phyloP scores from a whole-genome alignment of 192 early-diverging fungal genomes.

The Podila minutissima region DNA sequence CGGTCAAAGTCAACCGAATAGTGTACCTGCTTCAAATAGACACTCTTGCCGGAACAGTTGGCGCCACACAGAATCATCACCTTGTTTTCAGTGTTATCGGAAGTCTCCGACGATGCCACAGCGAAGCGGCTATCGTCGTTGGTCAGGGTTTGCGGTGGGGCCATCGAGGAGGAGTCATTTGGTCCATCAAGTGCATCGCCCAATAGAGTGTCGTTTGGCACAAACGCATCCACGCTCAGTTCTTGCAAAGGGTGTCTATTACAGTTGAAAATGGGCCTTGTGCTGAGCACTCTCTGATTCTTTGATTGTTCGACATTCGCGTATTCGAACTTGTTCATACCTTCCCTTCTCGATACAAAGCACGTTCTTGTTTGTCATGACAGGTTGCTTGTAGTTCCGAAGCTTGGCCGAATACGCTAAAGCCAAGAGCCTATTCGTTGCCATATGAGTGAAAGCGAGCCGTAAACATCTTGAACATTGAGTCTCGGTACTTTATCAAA shows the following conservation, averaged over 20 bases:
- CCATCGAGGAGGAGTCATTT: not conserved
- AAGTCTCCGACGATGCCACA: not conserved
- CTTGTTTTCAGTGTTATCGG: slow-evolving; percentile 10
- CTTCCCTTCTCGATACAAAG: slow-evolving; percentile 72
- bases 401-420: slow-evolving; percentile 66
- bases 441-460: not conserved
- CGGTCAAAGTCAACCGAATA: too few species aligned
- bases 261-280: not conserved
- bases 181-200: slow-evolving; percentile 12
- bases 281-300: too few species aligned
- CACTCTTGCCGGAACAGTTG: slow-evolving; percentile 87
- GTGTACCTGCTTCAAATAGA: slow-evolving; percentile 72
- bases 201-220: slow-evolving; percentile 76
- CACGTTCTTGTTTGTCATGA: slow-evolving; percentile 63
- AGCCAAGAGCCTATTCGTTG: slow-evolving; percentile 63
- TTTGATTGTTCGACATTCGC: too few species aligned
- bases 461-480: not conserved
- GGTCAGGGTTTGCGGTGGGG: not conserved
- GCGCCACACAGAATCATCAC: slow-evolving; percentile 82
- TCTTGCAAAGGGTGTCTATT: slow-evolving; percentile 76
- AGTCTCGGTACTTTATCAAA: not conserved
- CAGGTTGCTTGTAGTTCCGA: slow-evolving; percentile 65
- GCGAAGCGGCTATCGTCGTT: not conserved
- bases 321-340: slow-evolving; percentile 44
- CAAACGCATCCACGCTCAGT: slow-evolving; percentile 66